Base-by-base conservation (phyloP, 2,329 filamentous ascomycete genomes). In the Pyrenochaeta sp. region DNA sequence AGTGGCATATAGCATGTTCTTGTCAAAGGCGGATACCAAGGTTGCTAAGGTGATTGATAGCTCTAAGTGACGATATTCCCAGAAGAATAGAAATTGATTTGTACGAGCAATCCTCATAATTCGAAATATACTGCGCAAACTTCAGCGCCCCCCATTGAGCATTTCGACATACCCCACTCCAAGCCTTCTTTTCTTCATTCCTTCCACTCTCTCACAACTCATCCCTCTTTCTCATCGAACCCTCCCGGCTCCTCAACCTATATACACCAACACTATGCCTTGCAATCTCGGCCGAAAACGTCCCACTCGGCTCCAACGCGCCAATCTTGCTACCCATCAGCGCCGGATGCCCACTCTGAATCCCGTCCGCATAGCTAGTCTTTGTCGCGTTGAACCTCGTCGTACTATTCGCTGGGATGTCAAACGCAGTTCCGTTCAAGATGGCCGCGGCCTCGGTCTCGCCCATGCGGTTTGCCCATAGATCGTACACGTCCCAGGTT, bases 391-490 rank as follows among this genome's bases (percentile, higher is more conserved):
- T 81, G 58, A 79, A 79, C 48, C 74, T 60, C 24, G 60, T 68
- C 41, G 59, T 61, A n/a, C 54, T 58, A 26, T 65, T 65, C 1
- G 67, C 70, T 8, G 59, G 66, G 42, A 22, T 54, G 57, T 60
- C 51, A 5, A 65, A 62, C 8, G 65, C 63, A 3, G 65, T 73
- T 0, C 73, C 73, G 36, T 73, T 68, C 9, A 82, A 68, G 20
- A 82, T 71, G 0, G 68, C 62, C 17, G 60, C 56, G 1, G 79
- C 78, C 26, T 74, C 72, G 3, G 63, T 69, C 31, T 75, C 67
- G 14, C 62, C 68, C 78, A 84, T 81, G n/a, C 81, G 69, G 47
- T 77, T 76, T 3, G 73, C 78, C 81, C 81, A 83, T 1, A 83
- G 67, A 57, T 83, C 80, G 27, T 63, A 77, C 5, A 83, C 66